These are phyloP conservation scores for Leccinum subrobustum DNA, from an alignment of 1,284 basidiomycete species.

Conservation along the genomic window DNA sequence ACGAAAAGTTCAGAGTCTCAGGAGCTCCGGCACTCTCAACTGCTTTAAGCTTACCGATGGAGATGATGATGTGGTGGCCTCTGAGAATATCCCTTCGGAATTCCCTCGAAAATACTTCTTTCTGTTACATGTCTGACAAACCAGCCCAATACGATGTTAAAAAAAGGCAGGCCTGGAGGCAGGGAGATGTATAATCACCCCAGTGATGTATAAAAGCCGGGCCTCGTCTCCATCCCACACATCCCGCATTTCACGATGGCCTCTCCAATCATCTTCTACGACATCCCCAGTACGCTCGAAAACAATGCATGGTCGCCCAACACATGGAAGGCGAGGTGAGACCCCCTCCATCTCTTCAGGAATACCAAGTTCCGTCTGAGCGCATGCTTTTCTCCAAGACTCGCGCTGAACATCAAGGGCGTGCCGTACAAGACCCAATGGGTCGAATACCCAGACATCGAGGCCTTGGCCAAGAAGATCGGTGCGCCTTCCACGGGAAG, in stretches of 20 bases:
- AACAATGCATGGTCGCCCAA: constrained; percentile 33
- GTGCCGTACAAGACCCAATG: constrained; percentile 40
- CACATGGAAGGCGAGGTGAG: constrained; percentile 30
- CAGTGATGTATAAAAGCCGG: constrained; percentile 17
- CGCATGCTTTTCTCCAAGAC: constrained; percentile 23
- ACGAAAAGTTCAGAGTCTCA: neutral
- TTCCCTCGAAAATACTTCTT: neutral
- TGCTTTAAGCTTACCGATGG: neutral
- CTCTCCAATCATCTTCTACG: constrained; percentile 29
- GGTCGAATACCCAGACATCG: constrained; percentile 41
- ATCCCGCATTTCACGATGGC: constrained; percentile 16
- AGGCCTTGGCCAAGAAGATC: constrained; percentile 29
- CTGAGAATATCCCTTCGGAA: neutral
- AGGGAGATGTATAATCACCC: neutral
- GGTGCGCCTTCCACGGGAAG: constrained; percentile 30
- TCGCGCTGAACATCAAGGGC: constrained; percentile 40
- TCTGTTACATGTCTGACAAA: neutral
- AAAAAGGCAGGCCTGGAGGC: neutral
- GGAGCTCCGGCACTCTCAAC: neutral
- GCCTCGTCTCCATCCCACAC: neutral
- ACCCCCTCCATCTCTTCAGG: neutral
- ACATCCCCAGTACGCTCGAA: constrained; percentile 27
- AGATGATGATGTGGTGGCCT: neutral
- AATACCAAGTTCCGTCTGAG: neutral
- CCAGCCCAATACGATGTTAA: neutral